phyloP scores from a whole-genome alignment of 164 flowering plant species.

The Tetrastigma voinierianum region DNA sequence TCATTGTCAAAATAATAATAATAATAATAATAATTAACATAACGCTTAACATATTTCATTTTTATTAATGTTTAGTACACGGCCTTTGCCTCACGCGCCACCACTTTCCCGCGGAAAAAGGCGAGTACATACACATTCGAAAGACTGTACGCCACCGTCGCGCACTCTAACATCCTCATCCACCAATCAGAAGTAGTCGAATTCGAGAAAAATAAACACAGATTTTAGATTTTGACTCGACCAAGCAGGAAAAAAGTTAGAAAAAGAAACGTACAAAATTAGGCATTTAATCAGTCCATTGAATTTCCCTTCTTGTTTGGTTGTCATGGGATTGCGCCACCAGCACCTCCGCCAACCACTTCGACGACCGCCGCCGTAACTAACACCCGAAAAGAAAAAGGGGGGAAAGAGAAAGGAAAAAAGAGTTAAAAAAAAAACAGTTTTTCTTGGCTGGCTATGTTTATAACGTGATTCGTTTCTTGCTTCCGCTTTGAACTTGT shows the following conservation, averaged over 20 bases:
- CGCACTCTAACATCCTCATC: background rate
- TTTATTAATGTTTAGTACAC: too few species aligned
- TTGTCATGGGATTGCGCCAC: background rate
- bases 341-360: slow-evolving; percentile 1
- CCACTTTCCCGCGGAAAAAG: slow-evolving; percentile 1
- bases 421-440: too few species aligned
- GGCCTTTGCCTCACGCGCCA: too few species aligned
- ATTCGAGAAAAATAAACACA: background rate
- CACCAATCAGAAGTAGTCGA: background rate
- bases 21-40: too few species aligned
- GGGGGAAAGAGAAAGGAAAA: background rate
- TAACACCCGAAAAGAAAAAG: background rate
- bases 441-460: too few species aligned
- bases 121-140: slow-evolving; percentile 9
- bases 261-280: background rate
- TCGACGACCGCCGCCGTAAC: background rate
- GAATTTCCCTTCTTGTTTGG: background rate
- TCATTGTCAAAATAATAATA: too few species aligned
- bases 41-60: too few species aligned
- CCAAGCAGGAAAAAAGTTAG: background rate
- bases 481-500: background rate
- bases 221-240: background rate
- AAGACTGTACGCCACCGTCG: slow-evolving; percentile 15
- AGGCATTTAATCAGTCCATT: slow-evolving; percentile 3
- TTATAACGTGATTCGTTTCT: background rate